A percentile compares a stretch with the other conserved stretches of the same genome.
phyloP scores from a whole-genome alignment of 2,329 filamentous ascomycete genomes.

The Aspergillus fumigatiaffinis region DNA sequence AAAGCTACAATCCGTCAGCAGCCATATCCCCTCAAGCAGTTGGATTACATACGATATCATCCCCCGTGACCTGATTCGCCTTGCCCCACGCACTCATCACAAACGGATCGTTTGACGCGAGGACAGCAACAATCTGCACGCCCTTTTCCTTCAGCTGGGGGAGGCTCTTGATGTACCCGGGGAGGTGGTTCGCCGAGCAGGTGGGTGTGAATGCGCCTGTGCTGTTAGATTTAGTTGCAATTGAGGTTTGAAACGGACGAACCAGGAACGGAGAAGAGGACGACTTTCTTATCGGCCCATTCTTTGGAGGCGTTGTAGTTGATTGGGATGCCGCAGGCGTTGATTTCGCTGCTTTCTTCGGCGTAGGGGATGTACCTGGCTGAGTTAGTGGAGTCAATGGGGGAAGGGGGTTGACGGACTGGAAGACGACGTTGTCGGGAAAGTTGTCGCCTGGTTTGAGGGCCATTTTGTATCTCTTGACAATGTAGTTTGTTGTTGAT shows the following conservation, averaged over 20 bases:
- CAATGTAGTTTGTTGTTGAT: no score
- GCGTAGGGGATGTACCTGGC: constrained; percentile 71
- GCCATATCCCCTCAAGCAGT: neutral
- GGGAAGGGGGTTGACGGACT: constrained; percentile 43
- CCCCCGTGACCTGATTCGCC: constrained; percentile 70
- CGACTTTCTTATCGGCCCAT: constrained; percentile 68
- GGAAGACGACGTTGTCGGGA: constrained; percentile 74
- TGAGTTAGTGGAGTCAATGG: neutral
- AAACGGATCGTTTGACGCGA: constrained; percentile 76
- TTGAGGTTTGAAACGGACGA: constrained; percentile 6
- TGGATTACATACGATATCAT: constrained; percentile 53
- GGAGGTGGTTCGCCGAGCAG: constrained; percentile 74
- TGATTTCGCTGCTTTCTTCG: constrained; percentile 64
- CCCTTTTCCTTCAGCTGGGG: constrained; percentile 70
- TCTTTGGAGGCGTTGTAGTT: constrained; percentile 76
- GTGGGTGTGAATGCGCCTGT: constrained; percentile 73
- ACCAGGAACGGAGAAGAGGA: constrained; percentile 68
- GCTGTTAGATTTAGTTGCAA: constrained; percentile 23
- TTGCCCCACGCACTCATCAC: constrained; percentile 89
- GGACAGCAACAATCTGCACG: constrained; percentile 73
- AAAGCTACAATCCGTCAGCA: constrained; percentile 49
- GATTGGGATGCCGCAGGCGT: constrained; percentile 72
- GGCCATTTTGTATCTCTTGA: constrained; percentile 22
- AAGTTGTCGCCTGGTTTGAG: constrained; percentile 79
- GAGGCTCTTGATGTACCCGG: constrained; percentile 70